Evolutionary conservation across 2,329 filamentous ascomycete genomes (phyloP), one percentile per base, ranked within the genome.

Genomic region (Grosmannia clavigera): DNA sequence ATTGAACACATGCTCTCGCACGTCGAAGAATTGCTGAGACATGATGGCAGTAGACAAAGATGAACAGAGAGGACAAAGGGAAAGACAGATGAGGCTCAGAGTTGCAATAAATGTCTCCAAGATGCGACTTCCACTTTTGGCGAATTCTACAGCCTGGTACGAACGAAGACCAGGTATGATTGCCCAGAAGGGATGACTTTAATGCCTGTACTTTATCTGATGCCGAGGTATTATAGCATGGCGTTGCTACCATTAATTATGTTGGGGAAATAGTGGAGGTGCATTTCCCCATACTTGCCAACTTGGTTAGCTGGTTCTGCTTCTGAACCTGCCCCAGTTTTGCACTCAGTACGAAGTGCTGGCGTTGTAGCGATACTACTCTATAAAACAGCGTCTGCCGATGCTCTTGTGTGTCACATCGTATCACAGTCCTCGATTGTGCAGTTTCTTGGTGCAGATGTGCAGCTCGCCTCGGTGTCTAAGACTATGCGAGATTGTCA

Each of bases 1-100:
- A 60, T 84, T 81, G 65, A 95, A 72, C 52, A 80, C 76, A 75
- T 96, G 91, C 70, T 94, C 86, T 64, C 83, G 81, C 66, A 95
- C 75, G 64, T 81, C 74, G 74, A 89, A 90, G 60, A 72, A 67
- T 27, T 61, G 57, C n/a, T 19, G 57, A 40, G 64, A 66, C 64
- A 66, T 65, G 43, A 58, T 46, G 40, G 11, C 22, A 57, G 33
- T 22, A 22, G 22, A 22, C 22, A 22, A 22, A 27, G n/a, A 7
- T n/a, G 3, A 10, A 54, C 53, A 11, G 11, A 33, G 25, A 46
- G 25, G n/a, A n/a, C 31, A n/a, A 38, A 51, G 51, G 29, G 40
- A 57, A 22, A 35, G 9, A 55, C 51, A 51, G 12, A 12, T 11
- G 5, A 4, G 14, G 27, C 43, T n/a, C 43, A 46, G 19, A 46